Evolutionary conservation across 2,329 filamentous ascomycete genomes (phyloP).

Genomic region (Sphaerostilbella broomeana): DNA sequence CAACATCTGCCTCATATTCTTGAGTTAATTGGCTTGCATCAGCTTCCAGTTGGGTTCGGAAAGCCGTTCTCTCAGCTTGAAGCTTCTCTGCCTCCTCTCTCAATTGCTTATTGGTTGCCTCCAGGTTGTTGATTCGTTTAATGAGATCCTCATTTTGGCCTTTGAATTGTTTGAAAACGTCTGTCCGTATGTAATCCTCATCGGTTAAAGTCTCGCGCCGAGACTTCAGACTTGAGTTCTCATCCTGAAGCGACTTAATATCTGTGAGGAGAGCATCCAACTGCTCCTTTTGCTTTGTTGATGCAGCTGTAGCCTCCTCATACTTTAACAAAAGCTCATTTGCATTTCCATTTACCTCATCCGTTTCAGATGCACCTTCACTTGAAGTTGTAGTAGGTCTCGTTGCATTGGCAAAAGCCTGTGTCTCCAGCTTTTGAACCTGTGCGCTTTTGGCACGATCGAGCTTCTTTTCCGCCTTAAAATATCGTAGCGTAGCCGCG

Average conservation of each 20-base stretch:
- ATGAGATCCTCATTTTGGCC: constrained; percentile 88
- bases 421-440: constrained; percentile 85
- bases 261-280: constrained; percentile 72
- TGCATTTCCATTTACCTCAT: constrained; percentile 48
- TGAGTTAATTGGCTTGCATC: constrained; percentile 66
- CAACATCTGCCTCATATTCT: constrained; percentile 77
- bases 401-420: constrained; percentile 67
- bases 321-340: constrained; percentile 69
- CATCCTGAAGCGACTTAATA: constrained; percentile 65
- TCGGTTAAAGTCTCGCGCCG: constrained; percentile 70
- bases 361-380: constrained; percentile 43
- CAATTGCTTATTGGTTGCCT: constrained; percentile 79
- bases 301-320: constrained; percentile 68
- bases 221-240: constrained; percentile 66
- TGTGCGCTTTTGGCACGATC: constrained; percentile 84
- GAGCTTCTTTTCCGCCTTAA: constrained; percentile 91
- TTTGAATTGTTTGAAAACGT: constrained; percentile 89
- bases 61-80: constrained; percentile 76
- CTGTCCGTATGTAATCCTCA: constrained; percentile 88
- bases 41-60: constrained; percentile 71
- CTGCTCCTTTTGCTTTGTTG: constrained; percentile 82
- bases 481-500: constrained; percentile 80
- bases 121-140: constrained; percentile 83
- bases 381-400: constrained; percentile 33
- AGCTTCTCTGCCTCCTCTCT: constrained; percentile 79